Evolutionary conservation across 805 yeast genomes (phyloP).

Genomic region (Saturnispora hagleri): DNA sequence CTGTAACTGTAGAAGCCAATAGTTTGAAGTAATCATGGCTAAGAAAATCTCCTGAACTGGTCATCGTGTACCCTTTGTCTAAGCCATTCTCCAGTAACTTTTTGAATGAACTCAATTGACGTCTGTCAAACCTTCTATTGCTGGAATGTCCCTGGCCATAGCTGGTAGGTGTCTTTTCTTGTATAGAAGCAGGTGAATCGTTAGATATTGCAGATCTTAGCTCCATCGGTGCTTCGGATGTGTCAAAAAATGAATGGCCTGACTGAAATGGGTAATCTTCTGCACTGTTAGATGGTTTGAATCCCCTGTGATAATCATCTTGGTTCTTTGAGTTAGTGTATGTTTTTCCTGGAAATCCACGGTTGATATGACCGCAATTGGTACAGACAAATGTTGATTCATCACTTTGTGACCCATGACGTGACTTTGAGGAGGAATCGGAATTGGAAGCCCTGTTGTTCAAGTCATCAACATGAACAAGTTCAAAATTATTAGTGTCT

Average conservation of each 20-base stretch:
- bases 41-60: constrained; percentile 14
- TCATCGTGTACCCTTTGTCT: constrained; percentile 3
- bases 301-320: background rate
- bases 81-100: background rate
- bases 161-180: background rate
- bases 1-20: constrained; percentile 11
- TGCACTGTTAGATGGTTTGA: background rate
- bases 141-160: background rate
- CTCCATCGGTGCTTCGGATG: background rate
- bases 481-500: constrained; percentile 20
- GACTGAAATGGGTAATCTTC: background rate
- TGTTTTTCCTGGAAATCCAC: background rate
- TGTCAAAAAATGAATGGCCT: background rate
- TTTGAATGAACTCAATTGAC: background rate
- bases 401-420: background rate
- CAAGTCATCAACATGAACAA: constrained; percentile 16
- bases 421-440: background rate
- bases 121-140: background rate
- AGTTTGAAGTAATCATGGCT: constrained; percentile 25
- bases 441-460: background rate
- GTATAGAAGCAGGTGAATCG: background rate
- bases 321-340: background rate
- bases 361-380: constrained; percentile 20
- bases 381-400: constrained; percentile 17
- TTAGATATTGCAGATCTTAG: background rate